Percentiles rank a stretch among this genome's conserved stretches.
These are phyloP conservation scores for Odontarrhena argentea DNA, from an alignment of 345 rosid species.

Conservation along the genomic window DNA sequence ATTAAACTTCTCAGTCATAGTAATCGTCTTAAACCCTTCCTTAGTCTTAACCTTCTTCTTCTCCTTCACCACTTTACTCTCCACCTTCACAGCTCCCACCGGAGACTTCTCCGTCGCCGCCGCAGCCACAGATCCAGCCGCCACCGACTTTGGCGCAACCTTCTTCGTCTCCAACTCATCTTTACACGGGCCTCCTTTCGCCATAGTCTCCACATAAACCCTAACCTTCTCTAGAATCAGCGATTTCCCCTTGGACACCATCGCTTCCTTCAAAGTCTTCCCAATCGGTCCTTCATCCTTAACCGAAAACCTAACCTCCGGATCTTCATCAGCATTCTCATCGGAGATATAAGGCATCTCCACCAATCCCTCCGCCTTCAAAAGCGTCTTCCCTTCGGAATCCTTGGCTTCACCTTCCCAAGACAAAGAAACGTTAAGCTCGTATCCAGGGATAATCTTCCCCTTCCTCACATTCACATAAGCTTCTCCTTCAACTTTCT, in stretches of 20 bases:
- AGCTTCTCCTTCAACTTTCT: constrained; percentile 90
- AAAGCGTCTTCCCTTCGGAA: constrained; percentile 57
- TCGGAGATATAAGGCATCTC: constrained; percentile 95
- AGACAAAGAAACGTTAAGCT: constrained; percentile 58
- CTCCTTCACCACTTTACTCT: constrained; percentile 43
- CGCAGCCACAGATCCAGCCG: constrained; percentile 24
- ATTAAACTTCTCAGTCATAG: constrained; percentile 80
- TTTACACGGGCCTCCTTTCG: constrained; percentile 78
- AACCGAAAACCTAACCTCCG: constrained; percentile 70
- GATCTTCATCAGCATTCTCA: constrained; percentile 95
- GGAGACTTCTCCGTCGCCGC: constrained; percentile 38
- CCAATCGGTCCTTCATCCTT: constrained; percentile 83
- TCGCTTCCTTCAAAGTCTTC: constrained; percentile 79
- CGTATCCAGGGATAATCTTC: constrained; percentile 94
- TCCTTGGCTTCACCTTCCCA: constrained; percentile 96
- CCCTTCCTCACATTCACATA: constrained; percentile 93
- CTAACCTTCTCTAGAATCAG: constrained; percentile 70
- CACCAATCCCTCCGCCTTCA: constrained; percentile 69
- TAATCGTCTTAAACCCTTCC: constrained; percentile 73
- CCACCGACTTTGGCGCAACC: constrained; percentile 50
- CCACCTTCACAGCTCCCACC: constrained; percentile 22
- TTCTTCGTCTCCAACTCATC: constrained; percentile 82
- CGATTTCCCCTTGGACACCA: constrained; percentile 69
- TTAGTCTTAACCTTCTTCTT: constrained; percentile 47
- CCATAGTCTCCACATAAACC: constrained; percentile 75